Evolutionary conservation across 208 protist species (phyloP), one percentile per base, ranked within the genome.

Genomic region (Trypanosoma conorhini): DNA sequence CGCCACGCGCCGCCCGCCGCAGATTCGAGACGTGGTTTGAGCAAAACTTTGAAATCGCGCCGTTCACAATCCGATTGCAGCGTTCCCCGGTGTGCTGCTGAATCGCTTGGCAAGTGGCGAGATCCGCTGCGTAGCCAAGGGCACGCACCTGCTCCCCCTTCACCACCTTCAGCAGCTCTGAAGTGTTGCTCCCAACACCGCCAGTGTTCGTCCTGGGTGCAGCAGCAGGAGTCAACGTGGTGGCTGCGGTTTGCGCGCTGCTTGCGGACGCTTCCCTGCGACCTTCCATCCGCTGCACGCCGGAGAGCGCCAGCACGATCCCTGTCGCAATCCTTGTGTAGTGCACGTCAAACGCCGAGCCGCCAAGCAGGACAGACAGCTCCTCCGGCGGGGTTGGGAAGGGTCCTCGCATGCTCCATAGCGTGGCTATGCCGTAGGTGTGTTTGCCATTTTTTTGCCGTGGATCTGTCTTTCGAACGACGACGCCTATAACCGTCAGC

Each of bases 351-450:
- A 92, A 92, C 3, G 86, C 89, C 38, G 66, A 67, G 1, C 86
- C 85, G 68, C 77, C 83, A 35, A 94, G 64, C 21, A 94, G 66
- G 38, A 94, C 58, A 35, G 78, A 58, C 38, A 94, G 57, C 64
- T 91, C 82, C 10, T 77, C 62, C 17, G 61, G 38, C 10, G 86
- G 54, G 4, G 65, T 63, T 13, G 86, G 77, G 0, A 85, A 92
- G 24, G 80, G 74, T 42, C 70, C 76, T 30, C 67, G 71, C 86
- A 92, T 82, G 69, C 73, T 89, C 86, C 89, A 94, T 58, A 94
- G 60, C 5, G 72, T 69, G 17, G 88, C 26, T 17, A 94, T 79
- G 35, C 82, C 85, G 58, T 90, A 92, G 19, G 60, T 57, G 56
- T 38, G 46, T 48, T 62, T 77, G 3, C 63, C 62, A 56, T 63